These are phyloP conservation scores for Phalaenopsis aphrodite DNA, from an alignment of 106 monocot species.

Conservation along the genomic window DNA sequence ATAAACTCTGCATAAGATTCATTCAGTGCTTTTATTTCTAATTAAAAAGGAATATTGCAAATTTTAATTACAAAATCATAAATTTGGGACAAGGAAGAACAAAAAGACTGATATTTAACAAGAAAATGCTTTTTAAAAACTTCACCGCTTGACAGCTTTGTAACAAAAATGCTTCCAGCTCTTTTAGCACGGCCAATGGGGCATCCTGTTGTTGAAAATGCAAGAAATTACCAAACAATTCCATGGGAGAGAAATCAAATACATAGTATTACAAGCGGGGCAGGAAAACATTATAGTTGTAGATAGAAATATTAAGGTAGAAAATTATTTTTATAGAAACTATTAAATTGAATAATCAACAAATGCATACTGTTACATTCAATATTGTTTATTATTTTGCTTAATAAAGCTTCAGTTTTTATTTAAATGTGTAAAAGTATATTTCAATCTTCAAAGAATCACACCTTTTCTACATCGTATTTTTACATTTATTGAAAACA, in stretches of 20 bases:
- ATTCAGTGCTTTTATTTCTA: not conserved
- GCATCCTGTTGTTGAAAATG: conserved; percentile 41
- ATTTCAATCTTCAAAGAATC: not conserved
- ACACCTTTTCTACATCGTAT: not conserved
- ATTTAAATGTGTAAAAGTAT: not conserved
- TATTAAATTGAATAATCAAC: not conserved
- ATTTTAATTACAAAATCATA: conserved; percentile 9
- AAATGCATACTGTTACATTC: not conserved
- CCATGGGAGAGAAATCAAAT: not conserved
- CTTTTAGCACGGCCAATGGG: conserved; percentile 51
- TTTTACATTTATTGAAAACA: not conserved
- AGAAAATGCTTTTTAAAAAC: not conserved
- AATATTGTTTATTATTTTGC: not conserved
- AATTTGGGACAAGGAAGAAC: not conserved
- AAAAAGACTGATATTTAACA: not conserved
- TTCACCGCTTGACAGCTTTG: conserved; percentile 75
- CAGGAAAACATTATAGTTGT: not conserved
- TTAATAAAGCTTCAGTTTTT: not conserved
- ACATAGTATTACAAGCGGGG: not conserved
- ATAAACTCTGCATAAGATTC: not conserved
- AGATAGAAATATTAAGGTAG: not conserved
- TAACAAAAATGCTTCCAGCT: conserved; percentile 60
- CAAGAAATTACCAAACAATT: conserved; percentile 5
- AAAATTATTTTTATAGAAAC: not conserved
- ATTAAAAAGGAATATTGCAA: not conserved